These are phyloP conservation scores for Alternaria sp. DNA, from an alignment of 2,329 filamentous ascomycete genomes.

Conservation along the genomic window DNA sequence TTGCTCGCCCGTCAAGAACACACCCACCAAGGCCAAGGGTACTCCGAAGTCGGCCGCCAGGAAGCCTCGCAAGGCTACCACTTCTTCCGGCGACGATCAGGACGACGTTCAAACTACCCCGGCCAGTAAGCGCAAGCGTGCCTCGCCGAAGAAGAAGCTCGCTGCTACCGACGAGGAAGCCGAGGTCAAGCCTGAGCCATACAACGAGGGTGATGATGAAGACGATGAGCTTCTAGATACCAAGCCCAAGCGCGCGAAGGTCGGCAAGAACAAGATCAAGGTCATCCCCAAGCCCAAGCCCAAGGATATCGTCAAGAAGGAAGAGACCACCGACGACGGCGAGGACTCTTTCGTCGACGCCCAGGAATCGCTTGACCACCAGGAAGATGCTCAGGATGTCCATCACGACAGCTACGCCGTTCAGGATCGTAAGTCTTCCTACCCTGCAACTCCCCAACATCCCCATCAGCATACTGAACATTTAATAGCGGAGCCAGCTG, in stretches of 20 bases:
- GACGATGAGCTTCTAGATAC: not conserved
- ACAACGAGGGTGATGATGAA: not conserved
- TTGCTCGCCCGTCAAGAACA: not conserved
- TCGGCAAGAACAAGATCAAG: not conserved
- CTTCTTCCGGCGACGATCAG: not conserved
- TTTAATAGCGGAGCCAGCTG: not conserved
- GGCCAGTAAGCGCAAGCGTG: constrained; percentile 32
- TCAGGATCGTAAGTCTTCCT: not conserved
- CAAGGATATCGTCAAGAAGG: not conserved
- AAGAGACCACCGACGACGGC: not conserved
- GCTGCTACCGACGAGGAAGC: not conserved
- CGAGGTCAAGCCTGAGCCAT: not conserved
- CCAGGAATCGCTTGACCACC: not conserved
- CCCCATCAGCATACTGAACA: not conserved
- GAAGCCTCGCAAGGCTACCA: constrained; percentile 4
- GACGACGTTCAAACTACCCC: not conserved
- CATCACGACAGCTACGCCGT: not conserved
- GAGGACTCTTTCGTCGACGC: constrained; percentile 13
- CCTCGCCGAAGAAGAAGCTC: constrained; percentile 8
- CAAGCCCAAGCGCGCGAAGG: constrained; percentile 13
- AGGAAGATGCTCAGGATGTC: not conserved
- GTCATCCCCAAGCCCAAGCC: constrained; percentile 2
- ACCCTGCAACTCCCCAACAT: not conserved
- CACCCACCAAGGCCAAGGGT: constrained; percentile 1
- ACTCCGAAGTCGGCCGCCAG: constrained; percentile 4